Evolutionary conservation across 176 grass and related monocot genomes (phyloP).

Genomic region (Bonia amplexicaulis): DNA sequence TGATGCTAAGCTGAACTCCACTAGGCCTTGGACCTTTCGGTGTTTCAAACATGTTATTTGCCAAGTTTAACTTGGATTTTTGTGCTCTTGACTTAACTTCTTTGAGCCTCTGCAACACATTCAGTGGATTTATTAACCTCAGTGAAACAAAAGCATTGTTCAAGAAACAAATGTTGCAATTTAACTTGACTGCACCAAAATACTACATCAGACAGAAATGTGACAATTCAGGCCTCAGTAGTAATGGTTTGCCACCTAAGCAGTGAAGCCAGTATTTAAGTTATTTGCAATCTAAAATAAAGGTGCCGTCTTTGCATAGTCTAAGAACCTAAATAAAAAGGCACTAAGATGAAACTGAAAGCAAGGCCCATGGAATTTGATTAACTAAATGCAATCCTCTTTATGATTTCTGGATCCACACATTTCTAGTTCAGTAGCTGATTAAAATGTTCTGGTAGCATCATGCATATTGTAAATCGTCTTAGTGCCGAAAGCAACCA

Average conservation of each 20-base stretch:
- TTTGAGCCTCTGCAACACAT: constrained; percentile 63
- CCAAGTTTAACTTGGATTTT: constrained; percentile 44
- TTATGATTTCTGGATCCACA: not conserved
- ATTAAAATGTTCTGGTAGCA: not conserved
- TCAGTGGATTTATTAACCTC: not conserved
- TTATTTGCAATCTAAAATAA: not conserved
- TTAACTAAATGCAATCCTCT: not conserved
- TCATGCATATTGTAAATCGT: not conserved
- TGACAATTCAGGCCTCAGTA: not conserved
- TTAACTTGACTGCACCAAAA: not conserved
- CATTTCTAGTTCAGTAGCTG: not conserved
- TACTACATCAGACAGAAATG: not conserved
- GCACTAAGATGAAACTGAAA: not conserved
- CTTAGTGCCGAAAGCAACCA: not conserved
- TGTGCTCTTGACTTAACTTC: constrained; percentile 52
- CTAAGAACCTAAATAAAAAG: not conserved
- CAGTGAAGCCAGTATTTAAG: not conserved
- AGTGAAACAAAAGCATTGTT: not conserved
- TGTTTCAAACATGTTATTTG: not conserved
- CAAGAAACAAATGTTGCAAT: not conserved
- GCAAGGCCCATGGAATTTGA: not conserved
- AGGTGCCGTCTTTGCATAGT: not conserved
- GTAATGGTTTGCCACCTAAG: not conserved
- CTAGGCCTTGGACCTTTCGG: constrained; percentile 37
- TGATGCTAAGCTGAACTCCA: constrained; percentile 71